Evolutionary conservation across 2,329 filamentous ascomycete species (phyloP).

Genomic region (Exophiala sp.): DNA sequence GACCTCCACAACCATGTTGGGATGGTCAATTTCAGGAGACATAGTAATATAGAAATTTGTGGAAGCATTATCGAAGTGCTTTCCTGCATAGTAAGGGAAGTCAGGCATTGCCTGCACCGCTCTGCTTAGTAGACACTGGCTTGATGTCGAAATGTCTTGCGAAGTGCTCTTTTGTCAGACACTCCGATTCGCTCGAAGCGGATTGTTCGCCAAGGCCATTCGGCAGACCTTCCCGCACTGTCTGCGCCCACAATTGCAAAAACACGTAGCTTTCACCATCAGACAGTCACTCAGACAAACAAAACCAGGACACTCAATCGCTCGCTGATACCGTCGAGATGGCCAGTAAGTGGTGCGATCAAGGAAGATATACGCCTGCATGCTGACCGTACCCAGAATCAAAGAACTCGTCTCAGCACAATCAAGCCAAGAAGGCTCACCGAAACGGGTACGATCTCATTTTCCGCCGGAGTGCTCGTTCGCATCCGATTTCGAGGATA

Average conservation of each 20-base stretch:
- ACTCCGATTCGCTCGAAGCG: background rate
- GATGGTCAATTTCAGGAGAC: background rate
- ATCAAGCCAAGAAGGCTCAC: constrained; percentile 98
- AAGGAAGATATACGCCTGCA: background rate
- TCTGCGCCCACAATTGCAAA: constrained; percentile 13
- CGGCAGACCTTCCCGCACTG: constrained; percentile 1
- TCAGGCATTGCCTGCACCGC: no score
- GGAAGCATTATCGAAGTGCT: no score
- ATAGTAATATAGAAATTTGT: no score
- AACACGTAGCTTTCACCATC: constrained; percentile 11
- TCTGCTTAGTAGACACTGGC: no score
- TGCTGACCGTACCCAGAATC: constrained; percentile 64
- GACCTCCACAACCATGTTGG: background rate
- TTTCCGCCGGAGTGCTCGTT: background rate
- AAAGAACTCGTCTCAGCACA: constrained; percentile 99
- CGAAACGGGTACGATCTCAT: constrained; percentile 81
- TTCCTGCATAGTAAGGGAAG: no score
- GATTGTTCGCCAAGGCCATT: background rate
- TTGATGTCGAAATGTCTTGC: background rate
- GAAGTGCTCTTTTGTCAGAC: no score
- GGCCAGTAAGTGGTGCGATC: constrained; percentile 26
- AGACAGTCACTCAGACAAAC: constrained; percentile 2
- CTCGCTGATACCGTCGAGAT: constrained; percentile 24
- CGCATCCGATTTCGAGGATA: background rate
- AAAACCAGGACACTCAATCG: constrained; percentile 5